Evolutionary conservation across 495 filamentous ascomycete species (phyloP), one percentile per base, ranked within the genome.

Genomic region (Podospora appendiculata): DNA sequence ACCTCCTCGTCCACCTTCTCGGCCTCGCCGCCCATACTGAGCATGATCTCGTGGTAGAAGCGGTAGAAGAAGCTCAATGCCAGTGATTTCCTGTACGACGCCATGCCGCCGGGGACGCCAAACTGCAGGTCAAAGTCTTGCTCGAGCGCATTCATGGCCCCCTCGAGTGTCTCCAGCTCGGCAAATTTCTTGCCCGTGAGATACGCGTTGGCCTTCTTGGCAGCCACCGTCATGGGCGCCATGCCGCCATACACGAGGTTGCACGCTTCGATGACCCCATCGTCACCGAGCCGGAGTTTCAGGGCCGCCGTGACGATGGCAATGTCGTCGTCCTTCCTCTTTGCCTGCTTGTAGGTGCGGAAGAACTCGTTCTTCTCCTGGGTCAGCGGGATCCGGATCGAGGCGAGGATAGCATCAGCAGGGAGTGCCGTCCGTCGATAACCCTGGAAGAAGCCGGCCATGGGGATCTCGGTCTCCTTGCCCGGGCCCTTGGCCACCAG

Each of bases 271-370:
- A 95, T 88, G 10, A 79, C 64, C 38, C 90, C 76, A 4, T 70
- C 69, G 1, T 84, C 77, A 34, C 80, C 78, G 3, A 97, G 69
- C 3, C 74, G 76, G 7, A 95, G 76, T 42, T 87, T 82, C 38
- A 96, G 66, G 6, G 89, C 86, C 8, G 86, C 80, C 52, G 92
- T 96, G 40, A 95, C 92, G 52, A 97, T 96, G 9, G 92, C 92
- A 64, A 96, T 96, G 70, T 97, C 92, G 66, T 96, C 92, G 61
- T 96, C 92, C 59, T 96, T 96, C 47, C 92, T 75, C 75, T 96
- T 97, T 0, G 92, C 82, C 61, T 96, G 92, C 67, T 97, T 97
- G 68, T 95, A 96, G 2, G 92, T 82, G 14, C 80, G 75, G 55
- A 91, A 79, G 56, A 80, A 84, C 58, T 86, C 87, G 18, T 80